Percentiles rank a stretch among this genome's conserved stretches.
These are phyloP conservation scores for Camellia lanceoleosa DNA, from an alignment of 148 eudicot genomes.

Conservation along the genomic window DNA sequence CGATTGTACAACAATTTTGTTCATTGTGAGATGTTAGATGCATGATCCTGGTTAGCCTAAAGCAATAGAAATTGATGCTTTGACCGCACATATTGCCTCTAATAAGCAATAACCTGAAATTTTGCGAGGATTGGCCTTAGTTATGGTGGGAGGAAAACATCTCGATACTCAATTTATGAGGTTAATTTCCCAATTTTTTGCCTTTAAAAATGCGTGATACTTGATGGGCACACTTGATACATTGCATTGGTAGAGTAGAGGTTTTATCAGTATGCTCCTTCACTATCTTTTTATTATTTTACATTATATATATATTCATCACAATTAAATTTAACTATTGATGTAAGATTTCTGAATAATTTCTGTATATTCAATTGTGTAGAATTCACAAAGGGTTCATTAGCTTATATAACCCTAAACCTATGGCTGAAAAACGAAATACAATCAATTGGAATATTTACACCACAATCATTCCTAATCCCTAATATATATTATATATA, in stretches of 20 bases:
- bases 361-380: background rate
- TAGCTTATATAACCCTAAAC: too few species aligned
- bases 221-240: background rate
- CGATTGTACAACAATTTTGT: too few species aligned
- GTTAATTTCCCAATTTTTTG: background rate
- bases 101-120: background rate
- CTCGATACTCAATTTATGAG: background rate
- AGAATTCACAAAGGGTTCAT: too few species aligned
- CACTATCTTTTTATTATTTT: too few species aligned
- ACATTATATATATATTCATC: background rate
- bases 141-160: background rate
- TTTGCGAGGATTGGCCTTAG: background rate
- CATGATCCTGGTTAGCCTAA: too few species aligned
- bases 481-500: too few species aligned
- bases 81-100: too few species aligned
- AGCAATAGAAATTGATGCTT: background rate
- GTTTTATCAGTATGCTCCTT: background rate
- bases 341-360: background rate
- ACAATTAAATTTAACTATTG: too few species aligned
- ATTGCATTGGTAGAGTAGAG: background rate
- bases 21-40: too few species aligned
- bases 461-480: too few species aligned
- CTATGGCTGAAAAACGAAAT: too few species aligned
- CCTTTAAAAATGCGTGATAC: background rate
- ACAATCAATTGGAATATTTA: too few species aligned